Base-by-base conservation (phyloP, 2,329 filamentous ascomycete genomes). In the Ceratocystis harringtonii region DNA sequence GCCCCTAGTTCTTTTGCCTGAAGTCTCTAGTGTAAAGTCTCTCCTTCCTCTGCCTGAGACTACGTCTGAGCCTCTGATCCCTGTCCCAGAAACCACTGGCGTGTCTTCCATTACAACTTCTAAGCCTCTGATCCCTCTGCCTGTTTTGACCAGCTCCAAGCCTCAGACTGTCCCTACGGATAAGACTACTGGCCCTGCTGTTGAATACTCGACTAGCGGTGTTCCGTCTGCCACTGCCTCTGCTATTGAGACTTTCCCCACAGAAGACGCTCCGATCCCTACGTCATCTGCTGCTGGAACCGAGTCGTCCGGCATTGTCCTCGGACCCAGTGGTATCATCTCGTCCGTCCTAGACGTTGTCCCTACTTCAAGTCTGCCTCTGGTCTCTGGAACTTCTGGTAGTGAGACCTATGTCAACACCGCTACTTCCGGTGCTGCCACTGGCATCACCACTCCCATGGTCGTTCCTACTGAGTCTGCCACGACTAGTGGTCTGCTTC, bases 251-350 rank as follows among this genome's bases (percentile, higher is more conserved):
- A 32, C 68, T 30, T 69, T 68, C 61, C 66, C 70, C 36, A 69
- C 71, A 2, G 55, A 62, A 8, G 55, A 60, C 15, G 60, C 8
- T 25, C 22, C 68, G 36, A 69, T 68, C 62, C 66, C 70, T 25
- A 69, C 72, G 1, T 48, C 62, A 1, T 41, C n/a, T 17, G 43
- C 28, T 17, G 12, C n/a, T 25, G 28, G 25, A 25, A 60, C 65
- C 15, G 28, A 36, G 12, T 25, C 64, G n/a, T 50, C 61, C 8
- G 68, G 68, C 19, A 72, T 75, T 63, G 68, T 74, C 4, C 64
- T 74, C 12, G 73, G 71, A 10, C 72, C 73, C 22, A 75, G 71
- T 6, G 73, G 73, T 30, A 70, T 73, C 28, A 72, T 74, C 22
- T 72, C 72, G 4, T 68, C 69, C 17, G 68, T 66, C 30, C 19